Evolutionary conservation across 768 basidiomycete genomes (phyloP).

Genomic region (Piloderma croceum): DNA sequence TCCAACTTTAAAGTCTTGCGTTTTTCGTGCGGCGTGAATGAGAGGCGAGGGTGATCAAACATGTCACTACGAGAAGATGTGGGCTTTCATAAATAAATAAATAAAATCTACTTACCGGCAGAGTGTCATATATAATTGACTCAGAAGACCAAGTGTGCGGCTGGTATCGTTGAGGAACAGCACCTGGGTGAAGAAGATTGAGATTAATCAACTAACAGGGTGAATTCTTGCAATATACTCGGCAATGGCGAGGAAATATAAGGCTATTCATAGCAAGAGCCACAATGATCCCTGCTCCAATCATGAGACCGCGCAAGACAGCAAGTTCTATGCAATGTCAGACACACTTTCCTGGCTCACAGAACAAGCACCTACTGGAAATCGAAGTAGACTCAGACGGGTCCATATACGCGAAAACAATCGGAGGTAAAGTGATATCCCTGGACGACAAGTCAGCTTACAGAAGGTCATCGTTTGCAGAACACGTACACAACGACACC

Average conservation of each 20-base stretch:
- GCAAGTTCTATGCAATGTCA: constrained; percentile 30
- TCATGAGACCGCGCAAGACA: constrained; percentile 34
- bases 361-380: constrained; percentile 19
- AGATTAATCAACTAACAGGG: constrained; percentile 1
- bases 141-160: constrained; percentile 33
- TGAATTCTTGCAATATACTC: constrained; percentile 23
- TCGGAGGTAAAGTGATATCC: constrained; percentile 40
- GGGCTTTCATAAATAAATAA: no score
- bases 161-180: constrained; percentile 37
- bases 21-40: constrained; percentile 22
- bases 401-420: constrained; percentile 30
- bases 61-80: constrained; percentile 36
- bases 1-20: constrained; percentile 36
- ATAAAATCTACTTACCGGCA: constrained; percentile 33
- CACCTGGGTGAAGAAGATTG: constrained; percentile 21
- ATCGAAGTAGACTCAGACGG: constrained; percentile 23
- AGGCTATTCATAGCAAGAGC: constrained; percentile 40
- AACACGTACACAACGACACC: constrained; percentile 39
- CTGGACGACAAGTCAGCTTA: constrained; percentile 16
- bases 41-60: constrained; percentile 24
- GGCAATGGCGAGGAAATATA: constrained; percentile 42
- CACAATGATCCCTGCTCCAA: constrained; percentile 39
- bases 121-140: constrained; percentile 38
- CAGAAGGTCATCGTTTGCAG: background rate
- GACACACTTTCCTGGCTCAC: background rate